Percentiles rank a stretch among this genome's conserved stretches.
Conservation (phyloP, 768 basidiomycete genomes). For the Suillus subalutaceus region DNA sequence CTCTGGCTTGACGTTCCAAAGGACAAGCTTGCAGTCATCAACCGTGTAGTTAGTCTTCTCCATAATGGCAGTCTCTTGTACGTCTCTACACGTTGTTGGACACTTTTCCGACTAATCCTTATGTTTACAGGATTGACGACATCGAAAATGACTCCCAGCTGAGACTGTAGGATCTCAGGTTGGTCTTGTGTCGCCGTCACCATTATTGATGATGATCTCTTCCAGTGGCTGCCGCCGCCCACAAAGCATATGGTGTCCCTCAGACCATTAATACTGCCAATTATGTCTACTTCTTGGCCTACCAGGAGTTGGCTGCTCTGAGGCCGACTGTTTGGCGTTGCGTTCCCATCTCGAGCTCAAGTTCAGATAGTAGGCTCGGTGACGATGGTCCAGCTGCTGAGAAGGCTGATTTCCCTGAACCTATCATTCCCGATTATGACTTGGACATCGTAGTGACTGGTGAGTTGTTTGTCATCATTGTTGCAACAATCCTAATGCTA, state of each 20-base stretch:
- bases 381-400: background rate
- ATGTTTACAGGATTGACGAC: slow-evolving; percentile 77
- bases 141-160: slow-evolving; percentile 93
- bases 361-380: slow-evolving; percentile 9
- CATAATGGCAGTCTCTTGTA: slow-evolving; percentile 93
- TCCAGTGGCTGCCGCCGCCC: slow-evolving; percentile 60
- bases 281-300: slow-evolving; percentile 95
- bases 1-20: slow-evolving; percentile 84
- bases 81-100: slow-evolving; percentile 22
- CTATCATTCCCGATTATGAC: slow-evolving; percentile 40
- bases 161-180: slow-evolving; percentile 85
- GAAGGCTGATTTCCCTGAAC: slow-evolving; percentile 19
- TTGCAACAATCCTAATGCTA: background rate
- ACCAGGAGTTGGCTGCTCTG: slow-evolving; percentile 59
- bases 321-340: background rate
- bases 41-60: slow-evolving; percentile 83
- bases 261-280: slow-evolving; percentile 98
- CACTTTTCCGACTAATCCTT: slow-evolving; percentile 3
- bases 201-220: background rate
- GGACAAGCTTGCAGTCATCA: slow-evolving; percentile 71
- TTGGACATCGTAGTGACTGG: slow-evolving; percentile 79
- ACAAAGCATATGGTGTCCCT: slow-evolving; percentile 94
- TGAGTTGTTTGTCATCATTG: slow-evolving; percentile 29
- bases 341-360: background rate
- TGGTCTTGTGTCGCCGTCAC: slow-evolving; percentile 17